These are phyloP conservation scores for Barnettozyma populi DNA, from an alignment of 805 yeast genomes.

Conservation along the genomic window DNA sequence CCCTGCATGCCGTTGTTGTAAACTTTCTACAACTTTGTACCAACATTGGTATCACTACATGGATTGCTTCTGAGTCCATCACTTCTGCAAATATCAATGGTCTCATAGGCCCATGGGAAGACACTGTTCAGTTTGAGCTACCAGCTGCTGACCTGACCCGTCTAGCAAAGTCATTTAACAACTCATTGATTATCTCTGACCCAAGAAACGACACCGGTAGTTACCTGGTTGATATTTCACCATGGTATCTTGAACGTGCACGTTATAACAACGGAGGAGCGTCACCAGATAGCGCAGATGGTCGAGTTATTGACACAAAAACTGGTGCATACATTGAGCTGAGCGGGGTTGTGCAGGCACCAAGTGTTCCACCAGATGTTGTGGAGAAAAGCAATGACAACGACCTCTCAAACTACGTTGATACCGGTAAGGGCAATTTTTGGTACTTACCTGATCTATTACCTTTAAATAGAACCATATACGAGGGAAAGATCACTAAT, in stretches of 20 bases:
- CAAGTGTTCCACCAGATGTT: constrained; percentile 19
- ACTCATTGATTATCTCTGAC: constrained; percentile 39
- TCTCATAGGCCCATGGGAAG: constrained; percentile 48
- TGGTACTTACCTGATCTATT: constrained; percentile 42
- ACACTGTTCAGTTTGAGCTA: constrained; percentile 44
- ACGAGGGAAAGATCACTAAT: constrained; percentile 51
- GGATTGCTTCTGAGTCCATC: constrained; percentile 46
- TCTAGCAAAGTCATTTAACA: constrained; percentile 42
- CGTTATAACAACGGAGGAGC: constrained; percentile 41
- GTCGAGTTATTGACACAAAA: constrained; percentile 54
- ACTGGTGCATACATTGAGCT: constrained; percentile 58
- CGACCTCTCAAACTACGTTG: constrained; percentile 24
- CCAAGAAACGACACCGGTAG: constrained; percentile 41
- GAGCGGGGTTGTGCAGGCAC: constrained; percentile 36
- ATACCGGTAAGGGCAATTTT: constrained; percentile 39
- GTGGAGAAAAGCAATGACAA: constrained; percentile 10
- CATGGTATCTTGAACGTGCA: constrained; percentile 44
- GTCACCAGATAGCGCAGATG: constrained; percentile 41
- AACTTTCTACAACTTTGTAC: constrained; percentile 42
- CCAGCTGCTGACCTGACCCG: constrained; percentile 43
- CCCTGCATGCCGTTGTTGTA: constrained; percentile 41
- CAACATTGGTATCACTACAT: constrained; percentile 37
- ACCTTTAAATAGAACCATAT: constrained; percentile 48
- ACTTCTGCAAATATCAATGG: constrained; percentile 49
- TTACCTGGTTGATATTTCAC: constrained; percentile 43